A percentile compares a stretch with the other conserved stretches of the same genome.
phyloP scores from a whole-genome alignment of 1,284 basidiomycete genomes.

The Kwoniella shivajii region DNA sequence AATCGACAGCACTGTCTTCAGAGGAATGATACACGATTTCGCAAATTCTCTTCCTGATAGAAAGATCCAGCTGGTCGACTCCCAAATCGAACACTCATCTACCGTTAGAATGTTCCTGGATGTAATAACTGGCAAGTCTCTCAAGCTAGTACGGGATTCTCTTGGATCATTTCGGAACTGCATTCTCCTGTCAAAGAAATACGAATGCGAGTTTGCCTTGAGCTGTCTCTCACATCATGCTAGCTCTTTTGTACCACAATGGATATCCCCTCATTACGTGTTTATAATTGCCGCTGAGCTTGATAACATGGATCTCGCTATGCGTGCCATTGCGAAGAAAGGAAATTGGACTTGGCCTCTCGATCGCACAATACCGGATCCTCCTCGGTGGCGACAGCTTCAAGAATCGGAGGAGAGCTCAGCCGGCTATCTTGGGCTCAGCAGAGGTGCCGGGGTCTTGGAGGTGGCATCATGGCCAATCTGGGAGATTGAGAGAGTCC shows the following conservation, averaged over 20 bases:
- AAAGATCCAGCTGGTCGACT: not conserved
- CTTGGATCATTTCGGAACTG: not conserved
- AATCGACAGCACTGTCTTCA: not conserved
- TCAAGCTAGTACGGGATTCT: not conserved
- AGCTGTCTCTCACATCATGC: not conserved
- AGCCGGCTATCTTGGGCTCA: not conserved
- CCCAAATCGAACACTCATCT: not conserved
- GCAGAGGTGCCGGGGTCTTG: not conserved
- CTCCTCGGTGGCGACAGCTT: not conserved
- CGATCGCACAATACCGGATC: not conserved
- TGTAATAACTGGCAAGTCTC: not conserved
- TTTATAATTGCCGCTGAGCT: conserved; percentile 5
- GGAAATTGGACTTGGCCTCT: not conserved
- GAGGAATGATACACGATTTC: not conserved
- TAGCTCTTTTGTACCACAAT: not conserved
- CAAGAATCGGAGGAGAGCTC: not conserved
- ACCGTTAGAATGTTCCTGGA: not conserved
- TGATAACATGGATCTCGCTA: conserved; percentile 1
- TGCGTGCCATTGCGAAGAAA: not conserved
- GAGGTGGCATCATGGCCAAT: conserved; percentile 2
- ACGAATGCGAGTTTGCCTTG: not conserved
- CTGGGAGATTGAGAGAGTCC: not conserved
- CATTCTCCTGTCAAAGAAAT: not conserved
- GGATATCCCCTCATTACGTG: conserved; percentile 3
- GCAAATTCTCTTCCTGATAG: not conserved